Conservation (phyloP, 345 rosid genomes). For the Citrus unshiu region DNA sequence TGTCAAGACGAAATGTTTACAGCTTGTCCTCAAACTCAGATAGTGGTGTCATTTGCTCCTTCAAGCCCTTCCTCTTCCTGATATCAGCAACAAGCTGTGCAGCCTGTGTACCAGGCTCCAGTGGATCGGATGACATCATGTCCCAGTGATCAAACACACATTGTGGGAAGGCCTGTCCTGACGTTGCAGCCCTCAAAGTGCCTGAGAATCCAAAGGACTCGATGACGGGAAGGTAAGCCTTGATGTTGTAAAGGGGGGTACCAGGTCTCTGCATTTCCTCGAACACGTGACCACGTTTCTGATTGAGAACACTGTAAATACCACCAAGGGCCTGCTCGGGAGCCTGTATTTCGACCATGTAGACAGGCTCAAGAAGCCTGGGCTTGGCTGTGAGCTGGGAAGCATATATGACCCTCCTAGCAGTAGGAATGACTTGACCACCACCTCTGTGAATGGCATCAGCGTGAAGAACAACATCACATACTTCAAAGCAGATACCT, state of each 20-base stretch:
- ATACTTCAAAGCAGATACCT: slow-evolving; percentile 77
- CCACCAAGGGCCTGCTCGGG: slow-evolving; percentile 87
- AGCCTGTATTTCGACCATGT: slow-evolving; percentile 84
- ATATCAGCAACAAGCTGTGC: slow-evolving; percentile 37
- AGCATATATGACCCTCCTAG: slow-evolving; percentile 79
- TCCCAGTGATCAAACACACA: slow-evolving; percentile 90
- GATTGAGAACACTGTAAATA: slow-evolving; percentile 83
- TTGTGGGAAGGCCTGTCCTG: slow-evolving; percentile 86
- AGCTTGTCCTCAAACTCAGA: slow-evolving; percentile 61
- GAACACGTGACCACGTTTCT: slow-evolving; percentile 82
- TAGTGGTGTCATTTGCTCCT: slow-evolving; percentile 63
- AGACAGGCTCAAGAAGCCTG: slow-evolving; percentile 75
- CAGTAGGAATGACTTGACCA: slow-evolving; percentile 81
- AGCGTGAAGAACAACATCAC: slow-evolving; percentile 82
- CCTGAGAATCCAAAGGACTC: slow-evolving; percentile 78
- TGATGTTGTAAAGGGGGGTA: slow-evolving; percentile 77
- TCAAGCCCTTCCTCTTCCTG: slow-evolving; percentile 61
- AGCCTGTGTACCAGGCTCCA: slow-evolving; percentile 50
- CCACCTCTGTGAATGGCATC: slow-evolving; percentile 94
- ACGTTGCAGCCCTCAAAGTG: slow-evolving; percentile 70
- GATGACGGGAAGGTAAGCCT: slow-evolving; percentile 73
- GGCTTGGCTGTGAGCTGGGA: slow-evolving; percentile 84
- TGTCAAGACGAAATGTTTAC: neutral
- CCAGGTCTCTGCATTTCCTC: slow-evolving; percentile 89
- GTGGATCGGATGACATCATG: slow-evolving; percentile 52